These are phyloP conservation scores for Maudiozyma pseudohumilis DNA, from an alignment of 805 yeast genomes.

Conservation along the genomic window DNA sequence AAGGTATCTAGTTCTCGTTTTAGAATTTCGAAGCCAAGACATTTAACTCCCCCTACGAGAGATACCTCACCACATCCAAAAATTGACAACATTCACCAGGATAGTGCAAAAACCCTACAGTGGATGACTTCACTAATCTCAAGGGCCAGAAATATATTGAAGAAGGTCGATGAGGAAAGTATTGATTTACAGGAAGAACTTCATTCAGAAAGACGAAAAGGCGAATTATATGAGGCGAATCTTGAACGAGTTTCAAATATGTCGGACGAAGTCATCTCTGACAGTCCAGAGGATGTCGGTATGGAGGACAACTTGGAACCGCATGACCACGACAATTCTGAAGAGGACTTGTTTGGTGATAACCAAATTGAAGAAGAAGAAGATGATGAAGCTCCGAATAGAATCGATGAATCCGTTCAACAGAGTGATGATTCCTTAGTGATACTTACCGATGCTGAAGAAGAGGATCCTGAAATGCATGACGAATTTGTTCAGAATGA, in stretches of 20 bases:
- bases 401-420: not conserved
- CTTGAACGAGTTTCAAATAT: not conserved
- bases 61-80: not conserved
- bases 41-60: no score
- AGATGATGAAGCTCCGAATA: not conserved
- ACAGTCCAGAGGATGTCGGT: not conserved
- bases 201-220: slow-evolving; percentile 1
- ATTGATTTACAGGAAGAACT: slow-evolving; percentile 1
- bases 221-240: slow-evolving; percentile 2
- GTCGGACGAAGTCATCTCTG: not conserved
- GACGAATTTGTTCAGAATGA: not conserved
- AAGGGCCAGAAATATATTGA: slow-evolving; percentile 18
- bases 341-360: not conserved
- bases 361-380: not conserved
- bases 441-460: slow-evolving; percentile 1
- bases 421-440: not conserved
- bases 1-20: slow-evolving; percentile 1
- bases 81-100: slow-evolving; percentile 1
- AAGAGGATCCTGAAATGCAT: slow-evolving; percentile 1
- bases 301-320: not conserved
- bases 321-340: not conserved
- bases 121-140: slow-evolving; percentile 18
- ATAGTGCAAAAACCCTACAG: slow-evolving; percentile 9
- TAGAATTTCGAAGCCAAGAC: not conserved
- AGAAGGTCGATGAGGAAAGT: slow-evolving; percentile 9